These are phyloP conservation scores for Penicillium sp. DNA, from an alignment of 2,329 filamentous ascomycete genomes.

Conservation along the genomic window DNA sequence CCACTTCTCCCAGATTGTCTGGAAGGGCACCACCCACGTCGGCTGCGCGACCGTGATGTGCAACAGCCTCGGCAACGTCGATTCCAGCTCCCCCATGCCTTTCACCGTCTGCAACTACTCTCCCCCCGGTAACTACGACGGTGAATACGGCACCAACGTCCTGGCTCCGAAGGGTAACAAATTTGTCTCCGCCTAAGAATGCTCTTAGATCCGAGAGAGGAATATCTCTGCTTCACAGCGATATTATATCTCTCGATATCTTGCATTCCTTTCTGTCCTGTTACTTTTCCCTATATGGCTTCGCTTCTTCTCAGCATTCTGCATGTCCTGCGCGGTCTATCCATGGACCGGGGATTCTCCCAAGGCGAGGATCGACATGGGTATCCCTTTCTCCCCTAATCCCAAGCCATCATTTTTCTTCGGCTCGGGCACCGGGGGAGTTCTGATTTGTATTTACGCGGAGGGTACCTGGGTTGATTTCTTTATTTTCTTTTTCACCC, in stretches of 20 bases:
- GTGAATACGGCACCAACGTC: conserved; percentile 56
- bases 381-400: background rate
- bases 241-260: background rate
- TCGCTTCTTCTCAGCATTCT: conserved; percentile 15
- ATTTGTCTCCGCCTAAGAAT: conserved; percentile 34
- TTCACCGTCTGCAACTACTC: conserved; percentile 90
- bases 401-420: background rate
- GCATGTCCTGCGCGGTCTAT: conserved; percentile 11
- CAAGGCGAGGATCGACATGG: conserved; percentile 7
- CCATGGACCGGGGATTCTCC: conserved; percentile 2
- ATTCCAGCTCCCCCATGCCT: conserved; percentile 50
- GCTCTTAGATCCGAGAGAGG: background rate
- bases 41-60: conserved; percentile 60
- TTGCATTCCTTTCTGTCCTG: conserved; percentile 14
- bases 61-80: conserved; percentile 44
- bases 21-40: conserved; percentile 60
- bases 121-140: conserved; percentile 63
- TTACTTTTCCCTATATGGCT: conserved; percentile 7
- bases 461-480: conserved; percentile 5
- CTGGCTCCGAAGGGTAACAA: conserved; percentile 31
- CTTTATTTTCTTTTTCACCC: background rate
- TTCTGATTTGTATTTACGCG: conserved; percentile 14
- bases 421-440: background rate
- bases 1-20: conserved; percentile 74
- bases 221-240: background rate